A percentile compares a stretch with the other conserved stretches of the same genome.
These are phyloP conservation scores for Angophora floribunda DNA, from an alignment of 345 rosid genomes.

Conservation along the genomic window DNA sequence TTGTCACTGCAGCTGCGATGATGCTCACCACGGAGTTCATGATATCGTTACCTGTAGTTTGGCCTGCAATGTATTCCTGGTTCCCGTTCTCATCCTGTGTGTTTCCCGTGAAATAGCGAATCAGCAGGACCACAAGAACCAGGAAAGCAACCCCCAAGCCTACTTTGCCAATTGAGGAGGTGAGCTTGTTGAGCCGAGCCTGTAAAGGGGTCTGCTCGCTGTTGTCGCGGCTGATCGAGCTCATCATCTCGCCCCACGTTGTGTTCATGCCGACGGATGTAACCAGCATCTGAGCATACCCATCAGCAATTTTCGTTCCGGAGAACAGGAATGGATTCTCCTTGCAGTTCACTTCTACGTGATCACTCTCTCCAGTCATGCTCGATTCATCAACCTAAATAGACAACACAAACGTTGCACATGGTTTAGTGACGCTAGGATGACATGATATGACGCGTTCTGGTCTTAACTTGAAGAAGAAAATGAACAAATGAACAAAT, in stretches of 20 bases:
- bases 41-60: conserved; percentile 35
- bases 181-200: conserved; percentile 47
- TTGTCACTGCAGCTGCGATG: conserved; percentile 59
- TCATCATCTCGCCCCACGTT: conserved; percentile 62
- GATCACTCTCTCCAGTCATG: too few relatives aligned
- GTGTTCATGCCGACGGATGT: conserved; percentile 67
- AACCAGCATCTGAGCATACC: conserved; percentile 43
- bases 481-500: too few relatives aligned
- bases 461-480: too few relatives aligned
- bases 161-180: conserved; percentile 45
- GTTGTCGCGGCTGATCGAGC: conserved; percentile 25
- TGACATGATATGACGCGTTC: too few relatives aligned
- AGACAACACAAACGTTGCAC: too few relatives aligned
- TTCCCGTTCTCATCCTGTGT: conserved; percentile 42
- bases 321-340: too few relatives aligned
- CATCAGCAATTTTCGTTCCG: too few relatives aligned
- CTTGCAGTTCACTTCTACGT: too few relatives aligned
- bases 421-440: too few relatives aligned
- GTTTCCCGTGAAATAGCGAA: conserved; percentile 62
- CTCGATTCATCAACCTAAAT: too few relatives aligned
- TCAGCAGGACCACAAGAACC: conserved; percentile 42
- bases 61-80: conserved; percentile 24
- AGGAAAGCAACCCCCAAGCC: conserved; percentile 55
- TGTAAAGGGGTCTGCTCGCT: conserved; percentile 53
- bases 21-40: conserved; percentile 39